phyloP scores from a whole-genome alignment of 768 basidiomycete genomes.

The Boletus eberwhitei region DNA sequence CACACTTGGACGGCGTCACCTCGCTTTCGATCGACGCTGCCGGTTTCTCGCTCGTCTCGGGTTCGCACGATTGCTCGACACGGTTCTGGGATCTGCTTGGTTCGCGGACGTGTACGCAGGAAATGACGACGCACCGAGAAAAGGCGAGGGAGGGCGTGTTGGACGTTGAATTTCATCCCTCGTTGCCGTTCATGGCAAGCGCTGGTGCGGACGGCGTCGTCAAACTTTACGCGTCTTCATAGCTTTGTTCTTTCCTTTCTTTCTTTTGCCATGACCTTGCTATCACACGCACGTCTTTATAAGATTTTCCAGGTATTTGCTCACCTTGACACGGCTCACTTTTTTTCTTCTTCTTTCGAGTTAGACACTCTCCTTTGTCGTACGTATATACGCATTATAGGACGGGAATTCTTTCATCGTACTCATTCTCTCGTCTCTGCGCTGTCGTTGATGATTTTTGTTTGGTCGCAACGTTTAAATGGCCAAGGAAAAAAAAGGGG shows the following conservation, averaged over 20 bases:
- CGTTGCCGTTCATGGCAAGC: constrained; percentile 84
- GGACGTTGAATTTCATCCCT: constrained; percentile 80
- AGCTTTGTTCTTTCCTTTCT: not conserved
- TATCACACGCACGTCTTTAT: not conserved
- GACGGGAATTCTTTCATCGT: constrained; percentile 24
- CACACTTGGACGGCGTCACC: constrained; percentile 90
- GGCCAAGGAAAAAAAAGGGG: not conserved
- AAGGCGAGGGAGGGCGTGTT: constrained; percentile 91
- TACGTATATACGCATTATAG: constrained; percentile 23
- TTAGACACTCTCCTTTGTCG: constrained; percentile 15
- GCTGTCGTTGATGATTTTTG: not conserved
- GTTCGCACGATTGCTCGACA: constrained; percentile 89
- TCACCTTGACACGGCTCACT: constrained; percentile 11
- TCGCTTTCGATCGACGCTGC: constrained; percentile 86
- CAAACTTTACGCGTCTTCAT: constrained; percentile 87
- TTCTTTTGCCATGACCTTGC: not conserved
- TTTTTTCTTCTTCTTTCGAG: not conserved
- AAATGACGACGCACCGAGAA: constrained; percentile 83
- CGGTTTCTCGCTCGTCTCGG: constrained; percentile 84
- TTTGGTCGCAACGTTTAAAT: not conserved
- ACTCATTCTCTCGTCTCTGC: not conserved
- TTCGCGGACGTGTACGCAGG: constrained; percentile 79
- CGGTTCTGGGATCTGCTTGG: constrained; percentile 93
- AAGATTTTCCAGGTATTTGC: constrained; percentile 6
- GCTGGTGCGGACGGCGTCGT: constrained; percentile 96